A percentile compares a stretch with the other conserved stretches of the same genome.
Evolutionary conservation across 306 rosid genomes (phyloP).

Genomic region (Senna siamea): DNA sequence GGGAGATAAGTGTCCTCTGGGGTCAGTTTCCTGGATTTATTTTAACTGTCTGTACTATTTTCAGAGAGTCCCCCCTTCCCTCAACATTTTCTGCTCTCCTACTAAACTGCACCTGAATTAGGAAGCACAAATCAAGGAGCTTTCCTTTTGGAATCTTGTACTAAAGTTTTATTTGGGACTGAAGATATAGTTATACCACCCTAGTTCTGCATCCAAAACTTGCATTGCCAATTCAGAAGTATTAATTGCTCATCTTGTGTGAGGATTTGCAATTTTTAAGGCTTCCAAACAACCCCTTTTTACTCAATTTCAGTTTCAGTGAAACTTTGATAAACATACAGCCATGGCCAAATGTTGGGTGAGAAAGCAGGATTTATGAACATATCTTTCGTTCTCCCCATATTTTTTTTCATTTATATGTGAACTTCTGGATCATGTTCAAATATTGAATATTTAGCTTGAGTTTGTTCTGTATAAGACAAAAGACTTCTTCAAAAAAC

Average conservation of each 20-base stretch:
- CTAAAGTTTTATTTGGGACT: background rate
- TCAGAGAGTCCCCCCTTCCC: background rate
- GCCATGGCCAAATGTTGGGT: conserved; percentile 21
- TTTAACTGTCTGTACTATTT: conserved; percentile 15
- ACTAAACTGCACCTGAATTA: background rate
- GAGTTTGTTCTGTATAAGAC: conserved; percentile 17
- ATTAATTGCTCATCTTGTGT: background rate
- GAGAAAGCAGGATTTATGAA: conserved; percentile 4
- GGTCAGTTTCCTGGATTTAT: conserved; percentile 51
- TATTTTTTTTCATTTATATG: background rate
- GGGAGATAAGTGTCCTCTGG: conserved; percentile 74
- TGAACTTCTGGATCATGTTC: conserved; percentile 29
- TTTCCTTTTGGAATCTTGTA: conserved; percentile 17
- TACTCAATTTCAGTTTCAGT: background rate
- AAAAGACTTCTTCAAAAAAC: conserved; percentile 5
- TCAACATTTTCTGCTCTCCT: conserved; percentile 1
- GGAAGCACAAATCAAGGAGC: conserved; percentile 24
- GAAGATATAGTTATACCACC: background rate
- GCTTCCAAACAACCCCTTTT: background rate
- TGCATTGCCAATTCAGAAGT: conserved; percentile 4
- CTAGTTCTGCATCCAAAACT: conserved; percentile 2
- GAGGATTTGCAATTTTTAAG: background rate
- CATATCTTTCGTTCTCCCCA: conserved; percentile 23
- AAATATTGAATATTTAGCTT: background rate
- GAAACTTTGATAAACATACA: conserved; percentile 19